Evolutionary conservation across 352 stramenopile genomes (phyloP), one percentile per base, ranked within the genome.

Genomic region (Phytophthora chlamydospora): DNA sequence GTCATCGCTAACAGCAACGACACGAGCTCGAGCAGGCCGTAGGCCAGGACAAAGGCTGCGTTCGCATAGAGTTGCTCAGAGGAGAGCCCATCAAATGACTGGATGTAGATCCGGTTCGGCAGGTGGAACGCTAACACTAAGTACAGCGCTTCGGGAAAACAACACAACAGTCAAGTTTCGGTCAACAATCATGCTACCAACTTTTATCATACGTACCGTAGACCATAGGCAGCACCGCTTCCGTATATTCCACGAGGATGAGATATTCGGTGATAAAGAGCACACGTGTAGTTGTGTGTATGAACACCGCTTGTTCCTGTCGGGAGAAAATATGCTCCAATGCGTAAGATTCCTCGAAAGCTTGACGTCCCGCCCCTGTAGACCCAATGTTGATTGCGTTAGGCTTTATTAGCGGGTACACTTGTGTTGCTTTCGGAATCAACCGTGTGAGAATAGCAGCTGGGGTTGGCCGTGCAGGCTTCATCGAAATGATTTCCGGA

Each of bases 261-360:
- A 75, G 29, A 17, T 70, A 80, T 57, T 80, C 68, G 12, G 64
- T 65, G 13, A 67, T 64, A n/a, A 65, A 58, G 3, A 74, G 55
- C 13, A 73, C 61, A 13, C 54, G 53, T 1, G 68, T 46, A 19
- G 51, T 71, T 41, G 62, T 51, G 32, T 54, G 46, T 12, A 74
- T 60, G 3, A 71, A 59, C 11, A 21, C 42, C 16, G 43, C 36
- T 16, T 42, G 48, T 19, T 66, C 58, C 13, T 59, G 29, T 19
- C 13, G 34, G 1, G 45, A 50, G 24, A 49, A 58, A 5, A 54
- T 36, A 3, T 31, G 14, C 6, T 58, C 38, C 14, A 48, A n/a
- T 7, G 8, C 12, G 7, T 29, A 32, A 53, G 5, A 16, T 11
- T 24, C 21, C 21, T 24, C 21, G 21, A 24, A 24, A 24, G 21